These are phyloP conservation scores for Tuctoria greenei DNA, from an alignment of 176 grass and related monocot species.

Conservation along the genomic window DNA sequence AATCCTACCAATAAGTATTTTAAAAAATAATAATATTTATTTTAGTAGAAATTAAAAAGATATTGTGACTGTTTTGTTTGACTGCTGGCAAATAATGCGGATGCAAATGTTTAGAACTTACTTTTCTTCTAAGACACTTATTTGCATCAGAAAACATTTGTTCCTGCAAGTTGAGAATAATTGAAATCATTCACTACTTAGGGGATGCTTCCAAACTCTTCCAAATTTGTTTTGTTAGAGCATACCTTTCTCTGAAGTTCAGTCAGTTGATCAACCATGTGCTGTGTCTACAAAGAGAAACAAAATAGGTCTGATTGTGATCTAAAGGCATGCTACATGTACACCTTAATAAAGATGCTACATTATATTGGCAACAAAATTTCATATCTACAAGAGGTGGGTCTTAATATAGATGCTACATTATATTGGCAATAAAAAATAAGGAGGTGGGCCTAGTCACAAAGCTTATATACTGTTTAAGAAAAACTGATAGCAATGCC, in stretches of 20 bases:
- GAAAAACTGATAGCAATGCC: background rate
- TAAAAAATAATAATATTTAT: background rate
- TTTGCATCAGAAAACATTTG: conserved; percentile 79
- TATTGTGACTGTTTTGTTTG: background rate
- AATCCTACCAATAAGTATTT: no score
- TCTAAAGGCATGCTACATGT: no score
- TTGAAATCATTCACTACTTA: background rate
- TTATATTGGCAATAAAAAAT: no score
- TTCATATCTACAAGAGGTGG: no score
- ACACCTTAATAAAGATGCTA: no score
- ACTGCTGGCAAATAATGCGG: background rate
- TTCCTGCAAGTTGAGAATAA: conserved; percentile 54
- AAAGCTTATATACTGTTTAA: conserved; percentile 7
- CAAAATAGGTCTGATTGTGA: conserved; percentile 8
- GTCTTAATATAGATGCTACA: no score
- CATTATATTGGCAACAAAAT: no score
- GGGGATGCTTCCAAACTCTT: background rate
- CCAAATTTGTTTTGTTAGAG: background rate
- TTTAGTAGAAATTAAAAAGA: background rate
- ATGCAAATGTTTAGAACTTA: conserved; percentile 38
- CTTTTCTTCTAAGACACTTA: conserved; percentile 77
- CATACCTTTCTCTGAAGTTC: conserved; percentile 74
- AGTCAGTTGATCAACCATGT: conserved; percentile 65
- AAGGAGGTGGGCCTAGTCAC: background rate
- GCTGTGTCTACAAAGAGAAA: conserved; percentile 52